Evolutionary conservation across 1,139 yeast genomes (phyloP).

Genomic region (Candida tropicalis): DNA sequence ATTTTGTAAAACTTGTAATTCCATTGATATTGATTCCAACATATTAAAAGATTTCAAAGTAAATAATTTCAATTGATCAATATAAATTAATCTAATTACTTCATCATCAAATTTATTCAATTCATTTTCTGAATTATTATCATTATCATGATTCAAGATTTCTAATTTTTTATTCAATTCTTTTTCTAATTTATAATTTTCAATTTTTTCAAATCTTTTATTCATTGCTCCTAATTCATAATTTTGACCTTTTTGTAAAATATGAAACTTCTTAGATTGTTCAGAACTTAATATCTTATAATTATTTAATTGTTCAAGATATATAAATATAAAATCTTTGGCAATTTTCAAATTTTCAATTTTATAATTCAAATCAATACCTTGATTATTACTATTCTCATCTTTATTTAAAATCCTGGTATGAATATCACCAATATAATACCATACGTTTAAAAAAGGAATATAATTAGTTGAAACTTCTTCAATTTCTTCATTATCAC

Average conservation of each 20-base stretch:
- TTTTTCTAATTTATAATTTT: conserved; percentile 62
- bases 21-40: conserved; percentile 60
- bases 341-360: conserved; percentile 43
- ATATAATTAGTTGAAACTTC: conserved; percentile 60
- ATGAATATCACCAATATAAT: conserved; percentile 48
- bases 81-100: conserved; percentile 50
- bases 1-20: conserved; percentile 52
- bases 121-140: no score
- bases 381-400: conserved; percentile 15
- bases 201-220: conserved; percentile 73
- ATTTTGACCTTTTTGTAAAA: conserved; percentile 38
- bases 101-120: conserved; percentile 60
- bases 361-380: conserved; percentile 29
- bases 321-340: conserved; percentile 45
- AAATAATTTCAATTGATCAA: conserved; percentile 56
- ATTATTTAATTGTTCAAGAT: conserved; percentile 41
- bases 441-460: conserved; percentile 55
- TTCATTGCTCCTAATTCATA: conserved; percentile 47
- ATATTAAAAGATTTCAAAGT: conserved; percentile 55
- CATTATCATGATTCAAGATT: no score
- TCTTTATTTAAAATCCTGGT: conserved; percentile 12
- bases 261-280: conserved; percentile 43
- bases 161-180: conserved; percentile 48
- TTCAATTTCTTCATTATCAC: conserved; percentile 59
- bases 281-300: conserved; percentile 40